A percentile compares a stretch with the other conserved stretches of the same genome.
phyloP scores from a whole-genome alignment of 495 filamentous ascomycete genomes.

The Penicillium steckii region DNA sequence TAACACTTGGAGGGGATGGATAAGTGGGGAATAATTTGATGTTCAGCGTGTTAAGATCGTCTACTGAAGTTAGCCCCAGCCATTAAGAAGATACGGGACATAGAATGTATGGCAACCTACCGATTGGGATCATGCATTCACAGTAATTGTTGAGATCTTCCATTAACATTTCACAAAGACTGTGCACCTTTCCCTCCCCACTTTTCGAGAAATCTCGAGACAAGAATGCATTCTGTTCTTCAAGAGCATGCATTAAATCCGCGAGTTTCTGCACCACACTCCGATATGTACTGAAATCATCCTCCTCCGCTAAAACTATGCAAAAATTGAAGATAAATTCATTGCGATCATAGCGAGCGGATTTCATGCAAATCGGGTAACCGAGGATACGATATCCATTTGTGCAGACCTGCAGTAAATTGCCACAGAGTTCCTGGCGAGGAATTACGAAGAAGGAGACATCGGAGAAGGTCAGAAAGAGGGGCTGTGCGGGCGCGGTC shows the following conservation, averaged over 20 bases:
- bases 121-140: conserved; percentile 96
- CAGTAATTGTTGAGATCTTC: conserved; percentile 96
- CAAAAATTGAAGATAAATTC: conserved; percentile 99
- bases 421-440: conserved; percentile 84
- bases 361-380: conserved; percentile 82
- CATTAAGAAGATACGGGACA: background rate
- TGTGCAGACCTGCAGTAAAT: conserved; percentile 71
- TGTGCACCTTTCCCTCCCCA: conserved; percentile 66
- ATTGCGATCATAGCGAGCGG: conserved; percentile 77
- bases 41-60: conserved; percentile 92
- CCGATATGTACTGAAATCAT: conserved; percentile 67
- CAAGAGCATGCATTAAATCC: conserved; percentile 78
- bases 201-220: conserved; percentile 43
- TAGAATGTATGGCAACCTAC: conserved; percentile 43
- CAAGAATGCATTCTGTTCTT: conserved; percentile 81
- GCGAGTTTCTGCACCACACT: conserved; percentile 84
- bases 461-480: conserved; percentile 78
- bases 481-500: conserved; percentile 51
- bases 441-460: conserved; percentile 91
- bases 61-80: conserved; percentile 39
- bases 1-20: conserved; percentile 70
- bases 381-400: conserved; percentile 80
- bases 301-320: conserved; percentile 73
- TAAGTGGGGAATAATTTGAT: conserved; percentile 92
- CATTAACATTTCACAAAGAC: conserved; percentile 84